Evolutionary conservation across 352 stramenopile species (phyloP), one percentile per base, ranked within the genome.

Genomic region (Blastocystis sp.): DNA sequence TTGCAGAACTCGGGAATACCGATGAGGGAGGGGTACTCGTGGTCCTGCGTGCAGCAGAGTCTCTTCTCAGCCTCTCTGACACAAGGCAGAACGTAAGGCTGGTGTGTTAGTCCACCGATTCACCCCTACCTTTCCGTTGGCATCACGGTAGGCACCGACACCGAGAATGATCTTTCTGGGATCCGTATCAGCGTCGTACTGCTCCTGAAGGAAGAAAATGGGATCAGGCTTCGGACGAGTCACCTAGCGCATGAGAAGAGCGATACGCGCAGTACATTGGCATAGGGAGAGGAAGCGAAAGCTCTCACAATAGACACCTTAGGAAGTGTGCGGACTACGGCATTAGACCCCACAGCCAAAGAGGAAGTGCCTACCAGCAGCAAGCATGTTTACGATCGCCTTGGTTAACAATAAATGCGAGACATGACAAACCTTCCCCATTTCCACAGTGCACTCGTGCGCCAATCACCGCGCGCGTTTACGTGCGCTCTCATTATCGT

Each of bases 21-120:
- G 88, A 95, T 95, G 90, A 98, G 98, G 63, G 95, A 95, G 33
- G 95, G 94, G 93, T 99, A 99, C 92, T 99, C 97, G 93, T 98
- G 98, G 93, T 99, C 97, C 89, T 80, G 94, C 29, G 95, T 94
- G 0, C 94, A 92, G 90, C 98, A 94, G 74, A 99, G 95, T 90
- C 96, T 94, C 90, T 96, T 93, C 93, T 99, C 97, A 16, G 97
- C 97, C 91, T 98, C 95, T 62, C 95, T 92, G 13, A 99, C 96
- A 61, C 63, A 89, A 26, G 79, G 79, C 59, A 89, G 79, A 6
- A 89, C 79, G 59, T 80, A 89, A 24, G 79, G 79, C 67, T 85
- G 70, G 0, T 29, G n/a, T 55, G n/a, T 55, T 21, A 37, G 3
- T 55, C 19, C 37, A 69, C n/a, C 19, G 35, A n/a, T 35, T 2